A percentile compares a stretch with the other conserved stretches of the same genome.
Evolutionary conservation across 208 protist genomes (phyloP).

Genomic region (Angomonas deanei): DNA sequence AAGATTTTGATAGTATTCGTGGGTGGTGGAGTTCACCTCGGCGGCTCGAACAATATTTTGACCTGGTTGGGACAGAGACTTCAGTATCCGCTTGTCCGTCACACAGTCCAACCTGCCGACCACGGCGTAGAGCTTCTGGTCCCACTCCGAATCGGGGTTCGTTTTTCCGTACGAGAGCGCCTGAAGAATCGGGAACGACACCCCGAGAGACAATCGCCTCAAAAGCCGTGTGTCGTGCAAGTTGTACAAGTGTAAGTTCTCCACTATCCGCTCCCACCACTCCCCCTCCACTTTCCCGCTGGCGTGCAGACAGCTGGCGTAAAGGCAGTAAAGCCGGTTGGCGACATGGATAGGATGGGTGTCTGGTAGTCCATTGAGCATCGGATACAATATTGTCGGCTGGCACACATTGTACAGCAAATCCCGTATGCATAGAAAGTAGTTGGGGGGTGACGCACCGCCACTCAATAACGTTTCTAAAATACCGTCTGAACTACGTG

Average conservation of each 20-base stretch:
- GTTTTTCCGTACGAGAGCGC: background rate
- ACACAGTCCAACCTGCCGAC: conserved; percentile 66
- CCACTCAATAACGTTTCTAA: background rate
- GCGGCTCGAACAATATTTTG: conserved; percentile 50
- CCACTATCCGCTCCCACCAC: conserved; percentile 1
- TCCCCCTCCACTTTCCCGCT: background rate
- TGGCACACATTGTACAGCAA: background rate
- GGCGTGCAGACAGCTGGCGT: background rate
- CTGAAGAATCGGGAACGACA: conserved; percentile 9
- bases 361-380: conserved; percentile 6
- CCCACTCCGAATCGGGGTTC: background rate
- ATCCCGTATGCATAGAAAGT: background rate
- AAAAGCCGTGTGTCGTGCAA: background rate
- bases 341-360: conserved; percentile 10
- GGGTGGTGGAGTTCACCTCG: conserved; percentile 48
- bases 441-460: background rate
- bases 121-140: conserved; percentile 35
- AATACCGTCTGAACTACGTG: too few species aligned
- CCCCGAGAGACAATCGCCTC: background rate
- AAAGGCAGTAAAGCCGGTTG: conserved; percentile 14
- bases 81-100: background rate
- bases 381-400: conserved; percentile 4
- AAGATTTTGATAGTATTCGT: conserved; percentile 34
- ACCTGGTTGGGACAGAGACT: conserved; percentile 17
- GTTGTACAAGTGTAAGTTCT: background rate